Base-by-base conservation (phyloP, 2,329 filamentous ascomycete genomes). In the Neofusicoccum ribis region DNA sequence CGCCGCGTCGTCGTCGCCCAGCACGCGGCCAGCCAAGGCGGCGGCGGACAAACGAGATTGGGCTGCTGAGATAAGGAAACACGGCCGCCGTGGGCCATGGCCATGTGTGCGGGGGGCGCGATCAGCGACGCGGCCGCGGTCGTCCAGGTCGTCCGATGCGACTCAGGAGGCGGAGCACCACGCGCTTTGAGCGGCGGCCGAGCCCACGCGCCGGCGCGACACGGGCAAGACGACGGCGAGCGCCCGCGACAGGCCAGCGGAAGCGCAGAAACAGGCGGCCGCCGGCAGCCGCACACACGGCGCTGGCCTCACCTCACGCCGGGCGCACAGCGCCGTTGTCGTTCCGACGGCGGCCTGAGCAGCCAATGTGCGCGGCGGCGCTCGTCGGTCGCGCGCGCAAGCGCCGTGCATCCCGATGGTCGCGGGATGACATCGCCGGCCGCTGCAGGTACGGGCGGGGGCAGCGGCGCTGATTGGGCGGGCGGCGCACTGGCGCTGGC, bases 141-240 rank as follows among this genome's bases (percentile, higher is more conserved):
- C 20, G 20, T 20, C 37, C 23, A 34, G 52, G 36, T 41, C 37
- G 51, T 41, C 51, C 37, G 37, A 43, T 41, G 43, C 56, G 56
- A 47, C 56, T 49, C 56, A 60, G 56, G 56, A 60, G 56, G 27
- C 54, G 54, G 54, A 44, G 39, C 54, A 34, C 15, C n/a, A 8
- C 15, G 39, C 54, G 41, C 39, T 34, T 50, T 20, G 47, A 47
- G 37, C 37, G 37, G 37, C 37, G 9, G 9, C 17, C n/a, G 34
- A 39, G 36, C 50, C 50, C 50, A 20, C 50, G 50, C 51, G 23
- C 54, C 54, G 39, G 50, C 51, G 51, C 51, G 51, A 54, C 51
- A 46, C 54, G 54, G 54, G 54, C 54, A 44, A 41, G 52, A 56
- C 52, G 52, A 56, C 52, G 52, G 52, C 52, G 52, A 27, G 52